Evolutionary conservation across 495 filamentous ascomycete species (phyloP).

Genomic region (Talaromyces borbonicus): DNA sequence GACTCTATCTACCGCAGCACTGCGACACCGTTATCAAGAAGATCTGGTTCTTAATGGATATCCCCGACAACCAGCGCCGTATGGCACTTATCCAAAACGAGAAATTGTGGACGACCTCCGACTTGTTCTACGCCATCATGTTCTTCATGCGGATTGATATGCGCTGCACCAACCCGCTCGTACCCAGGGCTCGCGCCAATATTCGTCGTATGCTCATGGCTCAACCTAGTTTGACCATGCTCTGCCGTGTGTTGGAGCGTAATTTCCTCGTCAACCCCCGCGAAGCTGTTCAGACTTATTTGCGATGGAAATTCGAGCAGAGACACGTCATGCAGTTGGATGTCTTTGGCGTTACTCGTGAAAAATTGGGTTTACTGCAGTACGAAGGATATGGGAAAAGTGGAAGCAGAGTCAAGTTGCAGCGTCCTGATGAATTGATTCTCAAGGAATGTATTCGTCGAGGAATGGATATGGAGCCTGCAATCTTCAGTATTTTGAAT

Average conservation of each 20-base stretch:
- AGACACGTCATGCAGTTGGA: neutral
- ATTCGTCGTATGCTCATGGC: slow-evolving; percentile 47
- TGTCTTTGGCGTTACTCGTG: slow-evolving; percentile 32
- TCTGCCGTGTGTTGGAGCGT: slow-evolving; percentile 40
- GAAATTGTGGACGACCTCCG: slow-evolving; percentile 38
- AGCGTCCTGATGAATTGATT: slow-evolving; percentile 48
- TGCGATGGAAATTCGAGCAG: slow-evolving; percentile 25
- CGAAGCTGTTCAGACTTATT: slow-evolving; percentile 36
- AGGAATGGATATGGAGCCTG: slow-evolving; percentile 28
- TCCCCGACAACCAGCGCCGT: slow-evolving; percentile 39
- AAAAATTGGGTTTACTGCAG: slow-evolving; percentile 38
- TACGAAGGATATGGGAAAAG: slow-evolving; percentile 40
- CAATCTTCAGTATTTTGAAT: neutral
- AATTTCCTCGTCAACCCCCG: slow-evolving; percentile 22
- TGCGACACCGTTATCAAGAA: slow-evolving; percentile 41
- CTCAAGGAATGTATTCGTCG: slow-evolving; percentile 38
- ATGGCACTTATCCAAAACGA: slow-evolving; percentile 36
- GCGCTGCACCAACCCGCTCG: slow-evolving; percentile 43
- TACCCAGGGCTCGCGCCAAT: slow-evolving; percentile 22
- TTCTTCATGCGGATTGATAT: slow-evolving; percentile 57
- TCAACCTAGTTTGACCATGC: slow-evolving; percentile 41
- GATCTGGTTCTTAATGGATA: slow-evolving; percentile 59
- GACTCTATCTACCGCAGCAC: slow-evolving; percentile 39
- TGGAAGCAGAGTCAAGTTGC: slow-evolving; percentile 24
- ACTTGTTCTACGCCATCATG: slow-evolving; percentile 42